A percentile compares a stretch with the other conserved stretches of the same genome.
Evolutionary conservation across 768 basidiomycete genomes (phyloP).

Genomic region (Pleurotus eryngii): DNA sequence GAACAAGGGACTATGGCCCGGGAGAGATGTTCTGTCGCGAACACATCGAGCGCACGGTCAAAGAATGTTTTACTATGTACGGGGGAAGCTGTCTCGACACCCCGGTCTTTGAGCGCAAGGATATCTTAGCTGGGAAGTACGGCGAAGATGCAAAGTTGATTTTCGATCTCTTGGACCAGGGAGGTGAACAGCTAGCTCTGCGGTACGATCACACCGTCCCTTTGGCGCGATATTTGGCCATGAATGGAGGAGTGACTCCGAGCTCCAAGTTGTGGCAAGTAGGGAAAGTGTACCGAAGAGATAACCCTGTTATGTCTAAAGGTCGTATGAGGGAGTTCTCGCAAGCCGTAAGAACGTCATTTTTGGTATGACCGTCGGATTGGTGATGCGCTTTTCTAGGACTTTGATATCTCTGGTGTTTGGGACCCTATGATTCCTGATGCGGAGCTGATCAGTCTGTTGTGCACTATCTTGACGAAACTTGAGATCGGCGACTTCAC

Average conservation of each 20-base stretch:
- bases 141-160: slow-evolving; percentile 98
- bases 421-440: slow-evolving; percentile 99
- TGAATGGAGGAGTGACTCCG: slow-evolving; percentile 78
- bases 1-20: slow-evolving; percentile 95
- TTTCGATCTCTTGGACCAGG: slow-evolving; percentile 96
- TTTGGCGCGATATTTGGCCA: slow-evolving; percentile 91
- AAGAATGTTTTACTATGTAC: slow-evolving; percentile 82
- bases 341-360: slow-evolving; percentile 68
- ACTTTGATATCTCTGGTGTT: slow-evolving; percentile 88
- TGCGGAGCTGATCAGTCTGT: slow-evolving; percentile 80
- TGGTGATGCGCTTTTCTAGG: slow-evolving; percentile 41
- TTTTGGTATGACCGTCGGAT: neutral
- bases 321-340: slow-evolving; percentile 98
- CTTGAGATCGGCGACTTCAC: slow-evolving; percentile 94
- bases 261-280: slow-evolving; percentile 93
- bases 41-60: slow-evolving; percentile 85
- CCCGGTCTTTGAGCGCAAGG: slow-evolving; percentile 97
- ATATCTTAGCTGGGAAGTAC: slow-evolving; percentile 93
- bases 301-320: slow-evolving; percentile 96
- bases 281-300: slow-evolving; percentile 97
- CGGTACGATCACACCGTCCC: slow-evolving; percentile 98
- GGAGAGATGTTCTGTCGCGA: slow-evolving; percentile 90
- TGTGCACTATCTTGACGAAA: slow-evolving; percentile 76
- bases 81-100: slow-evolving; percentile 95
- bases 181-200: slow-evolving; percentile 92